Conservation (phyloP, 2,329 filamentous ascomycete genomes). For the Talaromyces marneffei region DNA sequence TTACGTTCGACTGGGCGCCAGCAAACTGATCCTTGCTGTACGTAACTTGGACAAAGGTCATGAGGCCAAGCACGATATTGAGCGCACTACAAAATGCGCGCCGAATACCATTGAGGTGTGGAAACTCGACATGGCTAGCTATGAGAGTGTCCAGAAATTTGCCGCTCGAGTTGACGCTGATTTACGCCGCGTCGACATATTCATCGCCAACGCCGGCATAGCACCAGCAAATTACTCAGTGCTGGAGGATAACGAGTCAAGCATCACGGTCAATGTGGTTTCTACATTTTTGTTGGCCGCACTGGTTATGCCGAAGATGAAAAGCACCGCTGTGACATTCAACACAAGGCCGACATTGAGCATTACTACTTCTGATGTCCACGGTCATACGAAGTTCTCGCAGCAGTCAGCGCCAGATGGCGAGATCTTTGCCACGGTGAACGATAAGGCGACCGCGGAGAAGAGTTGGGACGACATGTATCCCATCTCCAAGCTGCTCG, state of each 20-base stretch:
- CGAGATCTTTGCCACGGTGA: too few relatives aligned
- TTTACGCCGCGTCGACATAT: conserved; percentile 17
- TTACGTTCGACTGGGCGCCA: conserved; percentile 36
- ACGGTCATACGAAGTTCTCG: too few relatives aligned
- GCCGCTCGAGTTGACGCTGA: conserved; percentile 1
- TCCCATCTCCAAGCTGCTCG: too few relatives aligned
- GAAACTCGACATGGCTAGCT: background rate
- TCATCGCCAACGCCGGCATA: conserved; percentile 20
- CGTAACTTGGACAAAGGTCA: conserved; percentile 22
- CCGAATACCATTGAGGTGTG: background rate
- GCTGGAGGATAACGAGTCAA: background rate
- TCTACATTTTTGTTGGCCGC: background rate
- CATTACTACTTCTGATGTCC: background rate
- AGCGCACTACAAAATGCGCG: background rate
- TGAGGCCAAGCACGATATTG: background rate
- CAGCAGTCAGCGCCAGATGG: too few relatives aligned
- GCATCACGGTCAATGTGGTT: background rate
- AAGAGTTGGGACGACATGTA: too few relatives aligned
- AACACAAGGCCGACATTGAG: background rate
- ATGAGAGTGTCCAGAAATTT: conserved; percentile 18
- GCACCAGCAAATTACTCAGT: too few relatives aligned
- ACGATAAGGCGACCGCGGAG: too few relatives aligned
- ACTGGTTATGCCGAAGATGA: background rate
- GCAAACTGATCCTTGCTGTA: conserved; percentile 44
- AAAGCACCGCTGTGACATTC: background rate